Evolutionary conservation across 202 grass and related monocot species (phyloP).

Genomic region (Setaria italica): DNA sequence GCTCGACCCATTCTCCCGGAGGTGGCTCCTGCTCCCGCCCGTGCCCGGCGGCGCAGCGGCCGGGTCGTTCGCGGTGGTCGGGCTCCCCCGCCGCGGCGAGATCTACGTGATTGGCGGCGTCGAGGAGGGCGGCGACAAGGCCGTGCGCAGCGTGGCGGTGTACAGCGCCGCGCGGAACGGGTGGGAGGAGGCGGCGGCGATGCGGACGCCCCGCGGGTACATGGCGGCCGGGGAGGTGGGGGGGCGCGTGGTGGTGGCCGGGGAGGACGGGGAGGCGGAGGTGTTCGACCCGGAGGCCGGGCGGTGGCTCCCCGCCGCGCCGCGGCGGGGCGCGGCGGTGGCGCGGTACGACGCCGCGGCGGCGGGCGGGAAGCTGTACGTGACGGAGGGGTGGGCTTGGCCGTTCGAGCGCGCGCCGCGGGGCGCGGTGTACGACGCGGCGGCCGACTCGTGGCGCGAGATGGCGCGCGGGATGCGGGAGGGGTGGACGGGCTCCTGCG

Average conservation of each 20-base stretch:
- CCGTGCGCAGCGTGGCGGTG: constrained; percentile 58
- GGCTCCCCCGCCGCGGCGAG: constrained; percentile 74
- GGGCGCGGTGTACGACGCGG: constrained; percentile 79
- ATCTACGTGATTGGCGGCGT: constrained; percentile 84
- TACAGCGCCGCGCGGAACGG: constrained; percentile 81
- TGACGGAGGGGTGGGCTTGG: constrained; percentile 98
- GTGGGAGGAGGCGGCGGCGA: constrained; percentile 56
- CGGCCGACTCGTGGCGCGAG: constrained; percentile 74
- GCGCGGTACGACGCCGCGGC: constrained; percentile 77
- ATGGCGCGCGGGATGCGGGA: constrained; percentile 90
- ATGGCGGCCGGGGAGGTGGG: constrained; percentile 74
- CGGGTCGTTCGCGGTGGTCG: constrained; percentile 70
- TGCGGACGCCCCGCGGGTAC: constrained; percentile 58
- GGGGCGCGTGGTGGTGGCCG: constrained; percentile 69
- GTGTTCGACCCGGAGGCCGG: constrained; percentile 56
- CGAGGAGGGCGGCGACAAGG: constrained; percentile 52
- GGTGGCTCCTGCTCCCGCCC: constrained; percentile 81
- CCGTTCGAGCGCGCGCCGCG: constrained; percentile 87
- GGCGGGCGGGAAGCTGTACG: constrained; percentile 68
- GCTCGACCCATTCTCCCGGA: constrained; percentile 61
- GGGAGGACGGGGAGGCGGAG: constrained; percentile 70
- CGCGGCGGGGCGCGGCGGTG: constrained; percentile 24
- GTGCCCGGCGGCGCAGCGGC: constrained; percentile 62
- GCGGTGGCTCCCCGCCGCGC: constrained; percentile 39
- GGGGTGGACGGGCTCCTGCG: constrained; percentile 92